These are phyloP conservation scores for Dichotomopilus funicola DNA, from an alignment of 2,329 filamentous ascomycete genomes.

Conservation along the genomic window DNA sequence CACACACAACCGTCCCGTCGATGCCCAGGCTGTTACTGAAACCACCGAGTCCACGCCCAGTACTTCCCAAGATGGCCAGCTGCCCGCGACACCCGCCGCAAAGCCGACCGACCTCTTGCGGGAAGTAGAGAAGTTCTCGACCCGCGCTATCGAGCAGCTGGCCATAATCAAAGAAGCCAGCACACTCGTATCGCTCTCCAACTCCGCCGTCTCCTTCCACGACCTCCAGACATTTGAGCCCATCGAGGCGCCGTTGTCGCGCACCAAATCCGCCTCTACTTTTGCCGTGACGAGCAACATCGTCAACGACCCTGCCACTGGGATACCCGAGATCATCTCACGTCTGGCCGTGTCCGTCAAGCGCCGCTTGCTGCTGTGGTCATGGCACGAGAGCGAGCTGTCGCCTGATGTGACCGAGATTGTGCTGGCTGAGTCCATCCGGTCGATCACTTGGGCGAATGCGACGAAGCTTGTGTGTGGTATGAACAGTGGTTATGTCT, in stretches of 20 bases:
- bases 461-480: constrained; percentile 83
- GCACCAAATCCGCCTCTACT: constrained; percentile 79
- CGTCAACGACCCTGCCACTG: constrained; percentile 77
- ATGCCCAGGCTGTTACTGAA: constrained; percentile 16
- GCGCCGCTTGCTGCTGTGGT: constrained; percentile 82
- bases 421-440: constrained; percentile 72
- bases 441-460: constrained; percentile 84
- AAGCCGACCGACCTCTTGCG: constrained; percentile 76
- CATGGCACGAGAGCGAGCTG: constrained; percentile 92
- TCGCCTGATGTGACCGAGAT: constrained; percentile 68
- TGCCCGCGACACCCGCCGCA: constrained; percentile 21
- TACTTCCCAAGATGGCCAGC: constrained; percentile 19
- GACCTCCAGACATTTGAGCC: constrained; percentile 80
- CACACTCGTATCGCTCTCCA: constrained; percentile 83
- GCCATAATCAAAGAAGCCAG: constrained; percentile 94
- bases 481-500: constrained; percentile 83
- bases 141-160: constrained; percentile 83
- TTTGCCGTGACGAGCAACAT: constrained; percentile 97
- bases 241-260: constrained; percentile 66
- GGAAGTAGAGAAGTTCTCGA: constrained; percentile 91
- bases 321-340: constrained; percentile 88
- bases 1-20: constrained; percentile 24
- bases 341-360: constrained; percentile 89
- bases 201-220: constrained; percentile 82
- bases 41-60: constrained; percentile 3